Base-by-base conservation (phyloP, 2,329 filamentous ascomycete genomes). In the Trichophyton equinum region DNA sequence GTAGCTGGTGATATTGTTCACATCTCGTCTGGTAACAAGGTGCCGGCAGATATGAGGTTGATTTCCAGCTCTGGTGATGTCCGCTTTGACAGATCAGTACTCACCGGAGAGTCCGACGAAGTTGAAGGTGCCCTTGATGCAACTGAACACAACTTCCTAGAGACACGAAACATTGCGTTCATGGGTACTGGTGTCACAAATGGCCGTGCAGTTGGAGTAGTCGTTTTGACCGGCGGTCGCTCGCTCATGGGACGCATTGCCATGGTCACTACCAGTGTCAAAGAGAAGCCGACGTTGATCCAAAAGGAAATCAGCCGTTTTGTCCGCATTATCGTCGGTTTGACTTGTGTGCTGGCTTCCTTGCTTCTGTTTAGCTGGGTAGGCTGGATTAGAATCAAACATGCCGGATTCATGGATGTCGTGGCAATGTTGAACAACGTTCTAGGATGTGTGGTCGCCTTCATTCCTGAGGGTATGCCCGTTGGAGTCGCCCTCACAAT, bases 231-330 rank as follows among this genome's bases (percentile, higher is more conserved):
- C 0, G 87, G 87, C 7, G 85, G 89, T 69, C 77, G 75, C 15
- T 90, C 88, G 0, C 84, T 91, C 25, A 90, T 91, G 71, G 87
- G 88, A 6, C 82, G 85, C 55, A 88, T 91, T 65, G 87, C 88
- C 1, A 84, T 84, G 65, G 75, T 91, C 58, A 88, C 87, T 0
- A 87, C 82, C 57, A 79, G 85, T 59, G 86, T 86, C 0, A 86
- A 86, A 68, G 80, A 78, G 1, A 84, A 82, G 20, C 73, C 87
- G 72, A 88, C 86, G 0, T 83, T 85, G 0, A 76, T 91, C 2
- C 86, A 91, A 69, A 84, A 80, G 63, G 88, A 91, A 68, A 82
- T 92, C 1, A 70, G 87, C 4, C 82, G 85, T 66, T 91, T 91
- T 71, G 86, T 91, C 30, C 68, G 81, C 5, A 79, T 88, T 60